phyloP scores from a whole-genome alignment of 371 early-diverging fungal species.

The Rhizopus stolonifer region DNA sequence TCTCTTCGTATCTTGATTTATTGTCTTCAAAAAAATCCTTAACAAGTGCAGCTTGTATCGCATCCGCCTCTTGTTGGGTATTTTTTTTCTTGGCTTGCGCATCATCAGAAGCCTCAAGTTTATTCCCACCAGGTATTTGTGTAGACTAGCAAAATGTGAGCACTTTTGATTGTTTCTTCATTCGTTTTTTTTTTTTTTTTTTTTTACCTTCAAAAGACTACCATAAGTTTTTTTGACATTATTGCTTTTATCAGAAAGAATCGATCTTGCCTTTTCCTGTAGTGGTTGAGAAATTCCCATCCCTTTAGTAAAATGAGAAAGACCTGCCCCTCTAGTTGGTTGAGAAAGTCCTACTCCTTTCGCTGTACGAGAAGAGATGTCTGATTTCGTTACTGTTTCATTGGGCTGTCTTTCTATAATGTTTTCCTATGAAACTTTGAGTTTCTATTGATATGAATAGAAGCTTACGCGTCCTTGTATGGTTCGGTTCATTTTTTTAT shows the following conservation, averaged over 20 bases:
- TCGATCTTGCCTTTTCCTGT: slow-evolving; percentile 5
- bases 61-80: slow-evolving; percentile 3
- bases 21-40: slow-evolving; percentile 33
- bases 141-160: not conserved
- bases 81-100: slow-evolving; percentile 1
- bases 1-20: slow-evolving; percentile 18
- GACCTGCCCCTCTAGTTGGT: no score
- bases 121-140: slow-evolving; percentile 1
- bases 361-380: not conserved
- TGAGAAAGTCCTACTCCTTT: not conserved
- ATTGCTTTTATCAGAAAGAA: slow-evolving; percentile 21
- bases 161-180: not conserved
- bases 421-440: slow-evolving; percentile 9
- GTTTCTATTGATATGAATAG: not conserved
- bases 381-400: not conserved
- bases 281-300: no score
- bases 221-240: not conserved
- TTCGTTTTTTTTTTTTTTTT: not conserved
- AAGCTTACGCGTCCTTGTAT: slow-evolving; percentile 7
- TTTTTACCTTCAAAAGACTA: not conserved
- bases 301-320: no score
- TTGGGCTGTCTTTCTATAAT: not conserved
- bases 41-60: no score
- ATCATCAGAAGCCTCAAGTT: not conserved
- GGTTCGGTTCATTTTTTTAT: slow-evolving; percentile 9